Percentiles rank a stretch among this genome's conserved stretches.
Conservation (phyloP, 2,329 filamentous ascomycete species). For the Venturia asperata region DNA sequence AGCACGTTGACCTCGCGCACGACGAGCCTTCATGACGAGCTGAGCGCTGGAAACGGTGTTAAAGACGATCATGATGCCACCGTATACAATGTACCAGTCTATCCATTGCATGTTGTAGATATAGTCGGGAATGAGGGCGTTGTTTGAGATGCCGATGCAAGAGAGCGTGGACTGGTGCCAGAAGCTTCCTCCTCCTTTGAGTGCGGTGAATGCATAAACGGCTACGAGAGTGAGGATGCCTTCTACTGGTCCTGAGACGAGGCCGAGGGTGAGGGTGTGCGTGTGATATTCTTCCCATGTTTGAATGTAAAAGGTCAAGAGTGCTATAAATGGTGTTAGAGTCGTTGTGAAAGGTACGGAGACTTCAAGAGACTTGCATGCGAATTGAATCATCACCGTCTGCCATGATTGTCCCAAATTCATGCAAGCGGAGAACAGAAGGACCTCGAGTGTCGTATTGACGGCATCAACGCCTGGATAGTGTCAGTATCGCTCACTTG, state of each 20-base stretch:
- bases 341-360: not conserved
- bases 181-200: constrained; percentile 80
- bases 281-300: constrained; percentile 99
- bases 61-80: constrained; percentile 69
- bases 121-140: constrained; percentile 56
- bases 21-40: constrained; percentile 79
- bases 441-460: constrained; percentile 88
- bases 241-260: constrained; percentile 92
- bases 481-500: not conserved
- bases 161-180: constrained; percentile 80
- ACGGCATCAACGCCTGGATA: constrained; percentile 71
- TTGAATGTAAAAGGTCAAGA: constrained; percentile 96
- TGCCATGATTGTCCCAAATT: constrained; percentile 91
- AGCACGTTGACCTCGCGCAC: constrained; percentile 63
- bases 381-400: constrained; percentile 76
- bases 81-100: constrained; percentile 88
- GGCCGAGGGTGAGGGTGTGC: constrained; percentile 83
- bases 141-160: constrained; percentile 60
- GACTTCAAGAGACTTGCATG: constrained; percentile 49
- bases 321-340: constrained; percentile 43
- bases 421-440: constrained; percentile 86
- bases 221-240: constrained; percentile 77
- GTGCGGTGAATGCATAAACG: constrained; percentile 77
- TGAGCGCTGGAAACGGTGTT: constrained; percentile 70
- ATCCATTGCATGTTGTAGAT: constrained; percentile 80